These are phyloP conservation scores for Stemphylium vesicarium DNA, from an alignment of 2,329 filamentous ascomycete species.

Conservation along the genomic window DNA sequence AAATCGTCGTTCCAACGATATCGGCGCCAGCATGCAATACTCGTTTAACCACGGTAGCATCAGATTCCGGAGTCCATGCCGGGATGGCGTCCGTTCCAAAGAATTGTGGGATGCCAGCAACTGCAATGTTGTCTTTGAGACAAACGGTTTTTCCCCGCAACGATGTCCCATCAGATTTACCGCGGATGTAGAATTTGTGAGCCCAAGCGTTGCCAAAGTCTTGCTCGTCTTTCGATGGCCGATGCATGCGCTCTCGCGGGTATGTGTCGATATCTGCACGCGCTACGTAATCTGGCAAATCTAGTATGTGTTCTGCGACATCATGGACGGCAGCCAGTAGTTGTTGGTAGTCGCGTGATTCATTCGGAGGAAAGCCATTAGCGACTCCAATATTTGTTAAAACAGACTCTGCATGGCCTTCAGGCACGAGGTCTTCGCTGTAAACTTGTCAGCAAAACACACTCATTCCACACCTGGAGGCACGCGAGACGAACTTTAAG, in stretches of 20 bases:
- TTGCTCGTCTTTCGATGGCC: conserved; percentile 40
- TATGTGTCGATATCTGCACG: conserved; percentile 51
- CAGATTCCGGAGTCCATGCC: conserved; percentile 58
- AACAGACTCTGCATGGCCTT: conserved; percentile 32
- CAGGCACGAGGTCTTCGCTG: conserved; percentile 32
- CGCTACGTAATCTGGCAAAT: conserved; percentile 57
- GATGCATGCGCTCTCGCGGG: conserved; percentile 54
- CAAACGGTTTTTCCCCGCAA: conserved; percentile 55
- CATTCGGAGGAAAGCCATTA: conserved; percentile 39
- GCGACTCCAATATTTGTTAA: conserved; percentile 31
- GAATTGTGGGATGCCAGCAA: conserved; percentile 61
- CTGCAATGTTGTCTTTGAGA: conserved; percentile 63
- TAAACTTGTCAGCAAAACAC: background rate
- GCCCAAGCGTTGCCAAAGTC: conserved; percentile 59
- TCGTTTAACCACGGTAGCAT: conserved; percentile 62
- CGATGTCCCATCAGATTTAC: conserved; percentile 22
- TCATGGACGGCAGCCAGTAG: conserved; percentile 61
- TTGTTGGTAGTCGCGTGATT: conserved; percentile 56
- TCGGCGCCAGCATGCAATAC: conserved; percentile 58
- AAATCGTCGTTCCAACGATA: conserved; percentile 59
- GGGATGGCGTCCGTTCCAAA: conserved; percentile 58
- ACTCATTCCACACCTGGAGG: background rate
- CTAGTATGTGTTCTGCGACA: conserved; percentile 54
- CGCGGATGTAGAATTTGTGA: conserved; percentile 57
- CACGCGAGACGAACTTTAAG: conserved; percentile 20